Conservation (phyloP, 176 grass and related monocot genomes). For the Otatea glauca region DNA sequence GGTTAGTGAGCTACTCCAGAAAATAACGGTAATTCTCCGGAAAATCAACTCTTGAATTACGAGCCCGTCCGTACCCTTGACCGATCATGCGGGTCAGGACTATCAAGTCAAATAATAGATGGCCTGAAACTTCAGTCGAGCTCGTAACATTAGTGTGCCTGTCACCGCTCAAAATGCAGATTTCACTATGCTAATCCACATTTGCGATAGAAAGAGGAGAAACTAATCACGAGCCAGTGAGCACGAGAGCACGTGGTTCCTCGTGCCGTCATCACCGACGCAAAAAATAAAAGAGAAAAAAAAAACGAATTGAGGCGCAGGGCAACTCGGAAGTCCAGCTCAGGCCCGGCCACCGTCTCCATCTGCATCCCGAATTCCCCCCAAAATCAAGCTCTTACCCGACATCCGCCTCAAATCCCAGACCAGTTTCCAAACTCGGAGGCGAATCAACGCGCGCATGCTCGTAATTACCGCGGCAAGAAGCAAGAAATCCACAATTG, state of each 20-base stretch:
- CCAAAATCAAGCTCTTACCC: neutral
- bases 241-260: neutral
- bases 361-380: neutral
- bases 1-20: neutral
- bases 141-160: neutral
- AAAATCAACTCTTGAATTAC: neutral
- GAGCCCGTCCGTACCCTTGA: neutral
- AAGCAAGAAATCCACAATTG: neutral
- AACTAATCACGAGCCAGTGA: neutral
- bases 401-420: neutral
- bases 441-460: neutral
- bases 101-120: neutral
- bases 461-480: neutral
- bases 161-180: neutral
- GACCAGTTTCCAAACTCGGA: neutral
- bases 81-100: neutral
- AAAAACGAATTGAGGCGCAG: neutral
- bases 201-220: neutral
- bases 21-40: neutral
- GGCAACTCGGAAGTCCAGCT: constrained; percentile 13
- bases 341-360: constrained; percentile 30
- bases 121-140: neutral
- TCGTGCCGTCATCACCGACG: neutral
- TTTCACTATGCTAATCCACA: neutral
- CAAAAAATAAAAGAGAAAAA: too few relatives aligned